Evolutionary conservation across 2,329 filamentous ascomycete genomes (phyloP).

Genomic region (Mycocentrospora acerina): DNA sequence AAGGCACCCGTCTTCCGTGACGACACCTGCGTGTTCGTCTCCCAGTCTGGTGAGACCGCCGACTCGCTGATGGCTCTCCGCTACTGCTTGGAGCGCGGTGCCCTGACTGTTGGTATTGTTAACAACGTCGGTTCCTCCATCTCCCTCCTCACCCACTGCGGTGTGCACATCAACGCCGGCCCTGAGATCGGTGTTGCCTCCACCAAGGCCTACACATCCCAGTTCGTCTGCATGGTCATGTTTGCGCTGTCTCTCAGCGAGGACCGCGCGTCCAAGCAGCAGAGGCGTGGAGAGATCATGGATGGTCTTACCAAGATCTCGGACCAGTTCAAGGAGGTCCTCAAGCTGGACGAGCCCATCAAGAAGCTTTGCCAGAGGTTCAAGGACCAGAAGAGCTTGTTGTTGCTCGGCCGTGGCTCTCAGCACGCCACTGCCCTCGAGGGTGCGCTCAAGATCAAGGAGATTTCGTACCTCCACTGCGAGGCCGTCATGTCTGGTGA

Average conservation of each 20-base stretch:
- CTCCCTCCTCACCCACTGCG: conserved; percentile 97
- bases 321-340: conserved; percentile 85
- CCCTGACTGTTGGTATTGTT: conserved; percentile 95
- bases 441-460: conserved; percentile 98
- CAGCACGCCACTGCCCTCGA: conserved; percentile 97
- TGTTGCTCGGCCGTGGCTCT: conserved; percentile 90
- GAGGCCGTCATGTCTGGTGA: conserved; percentile 99
- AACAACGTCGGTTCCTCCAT: conserved; percentile 99
- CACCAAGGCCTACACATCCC: conserved; percentile 98
- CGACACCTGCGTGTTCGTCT: conserved; percentile 98
- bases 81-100: conserved; percentile 97
- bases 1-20: conserved; percentile 98
- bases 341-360: conserved; percentile 89
- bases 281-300: conserved; percentile 93
- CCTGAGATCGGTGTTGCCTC: conserved; percentile 98
- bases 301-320: conserved; percentile 86
- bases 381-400: conserved; percentile 95
- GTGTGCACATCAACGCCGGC: conserved; percentile 99
- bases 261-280: conserved; percentile 91
- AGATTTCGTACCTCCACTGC: conserved; percentile 99
- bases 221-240: conserved; percentile 99
- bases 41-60: conserved; percentile 96
- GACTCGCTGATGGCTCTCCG: conserved; percentile 96
- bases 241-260: conserved; percentile 95
- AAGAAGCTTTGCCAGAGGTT: conserved; percentile 93